Evolutionary conservation across 2,329 filamentous ascomycete genomes (phyloP).

Genomic region (Aspergillus sojae): DNA sequence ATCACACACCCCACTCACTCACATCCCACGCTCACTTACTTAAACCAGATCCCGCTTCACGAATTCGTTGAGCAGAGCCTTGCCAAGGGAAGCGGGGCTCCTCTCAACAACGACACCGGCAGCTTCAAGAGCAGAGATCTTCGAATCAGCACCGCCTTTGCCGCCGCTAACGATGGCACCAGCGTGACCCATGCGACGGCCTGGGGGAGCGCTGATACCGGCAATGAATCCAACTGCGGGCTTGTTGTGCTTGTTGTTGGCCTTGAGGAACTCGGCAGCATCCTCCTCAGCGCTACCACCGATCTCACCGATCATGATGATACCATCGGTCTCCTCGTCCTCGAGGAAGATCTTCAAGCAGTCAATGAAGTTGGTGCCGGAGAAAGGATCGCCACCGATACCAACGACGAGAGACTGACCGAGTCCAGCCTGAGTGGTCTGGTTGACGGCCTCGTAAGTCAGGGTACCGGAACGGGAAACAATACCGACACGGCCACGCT

Average conservation of each 20-base stretch:
- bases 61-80: constrained; percentile 92
- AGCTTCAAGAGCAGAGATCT: constrained; percentile 91
- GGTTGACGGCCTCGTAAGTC: constrained; percentile 99
- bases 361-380: constrained; percentile 99
- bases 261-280: constrained; percentile 91
- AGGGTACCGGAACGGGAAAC: constrained; percentile 97
- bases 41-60: constrained; percentile 95
- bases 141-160: constrained; percentile 96
- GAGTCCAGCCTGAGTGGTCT: constrained; percentile 94
- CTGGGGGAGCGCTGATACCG: constrained; percentile 94
- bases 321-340: constrained; percentile 95
- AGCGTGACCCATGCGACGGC: constrained; percentile 97
- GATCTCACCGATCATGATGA: constrained; percentile 99
- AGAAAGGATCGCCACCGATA: constrained; percentile 98
- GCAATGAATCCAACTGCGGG: constrained; percentile 98
- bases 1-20: constrained; percentile 8
- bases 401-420: constrained; percentile 98
- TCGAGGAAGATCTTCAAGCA: constrained; percentile 96
- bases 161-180: constrained; percentile 97
- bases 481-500: constrained; percentile 97
- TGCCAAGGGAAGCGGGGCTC: constrained; percentile 87
- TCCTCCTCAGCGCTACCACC: constrained; percentile 97
- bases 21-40: constrained; percentile 25
- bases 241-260: constrained; percentile 90
- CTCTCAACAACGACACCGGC: constrained; percentile 96